Conservation (phyloP, 805 yeast genomes). For the Candida golubevii region DNA sequence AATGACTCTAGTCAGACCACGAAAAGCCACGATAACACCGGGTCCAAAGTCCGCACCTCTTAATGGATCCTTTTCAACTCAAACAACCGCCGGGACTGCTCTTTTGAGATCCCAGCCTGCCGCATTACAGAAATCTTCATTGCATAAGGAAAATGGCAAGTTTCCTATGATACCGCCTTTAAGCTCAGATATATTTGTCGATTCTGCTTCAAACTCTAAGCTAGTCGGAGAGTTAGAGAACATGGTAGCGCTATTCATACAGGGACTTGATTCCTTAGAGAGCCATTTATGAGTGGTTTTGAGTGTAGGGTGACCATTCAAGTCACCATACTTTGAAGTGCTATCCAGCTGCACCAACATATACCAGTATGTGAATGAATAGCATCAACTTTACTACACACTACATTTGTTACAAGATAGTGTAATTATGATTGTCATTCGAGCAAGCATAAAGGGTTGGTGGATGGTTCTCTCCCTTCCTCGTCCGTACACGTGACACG, state of each 20-base stretch:
- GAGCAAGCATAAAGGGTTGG: too few species aligned
- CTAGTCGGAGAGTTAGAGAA: constrained; percentile 34
- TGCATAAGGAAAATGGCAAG: constrained; percentile 8
- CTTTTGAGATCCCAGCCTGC: background rate
- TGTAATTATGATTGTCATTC: too few species aligned
- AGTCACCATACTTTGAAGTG: too few species aligned
- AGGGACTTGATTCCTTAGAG: constrained; percentile 40
- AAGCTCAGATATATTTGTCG: constrained; percentile 35
- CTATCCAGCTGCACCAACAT: too few species aligned
- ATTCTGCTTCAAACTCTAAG: constrained; percentile 32
- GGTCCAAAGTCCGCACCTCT: constrained; percentile 15
- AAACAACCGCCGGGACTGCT: background rate
- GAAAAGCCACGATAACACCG: background rate
- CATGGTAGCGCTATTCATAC: constrained; percentile 35
- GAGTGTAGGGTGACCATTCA: too few species aligned
- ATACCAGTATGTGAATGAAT: too few species aligned
- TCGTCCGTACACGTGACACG: too few species aligned
- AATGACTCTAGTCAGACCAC: constrained; percentile 1
- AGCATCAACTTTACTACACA: too few species aligned
- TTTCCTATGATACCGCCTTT: constrained; percentile 37
- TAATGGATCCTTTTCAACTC: constrained; percentile 3
- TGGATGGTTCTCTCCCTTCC: too few species aligned
- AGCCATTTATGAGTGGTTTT: constrained; percentile 3
- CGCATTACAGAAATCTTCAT: background rate
- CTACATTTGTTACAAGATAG: too few species aligned